Conservation (phyloP, 2,329 filamentous ascomycete species). For the Colletotrichum neosansevieriae region DNA sequence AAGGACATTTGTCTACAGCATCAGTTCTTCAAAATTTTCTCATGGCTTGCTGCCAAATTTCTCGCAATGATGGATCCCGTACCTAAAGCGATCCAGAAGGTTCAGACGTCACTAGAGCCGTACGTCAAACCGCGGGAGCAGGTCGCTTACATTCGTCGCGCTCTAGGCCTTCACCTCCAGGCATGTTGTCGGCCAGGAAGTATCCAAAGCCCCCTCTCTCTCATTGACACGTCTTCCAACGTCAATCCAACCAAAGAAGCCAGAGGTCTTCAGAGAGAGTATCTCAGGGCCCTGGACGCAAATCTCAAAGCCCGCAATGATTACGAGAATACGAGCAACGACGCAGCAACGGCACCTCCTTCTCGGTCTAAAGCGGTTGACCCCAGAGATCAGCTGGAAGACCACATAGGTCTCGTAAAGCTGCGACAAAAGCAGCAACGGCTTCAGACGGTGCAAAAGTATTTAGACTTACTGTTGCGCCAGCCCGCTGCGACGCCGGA, state of each 20-base stretch:
- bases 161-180: constrained; percentile 66
- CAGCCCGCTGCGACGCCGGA: constrained; percentile 64
- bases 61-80: constrained; percentile 44
- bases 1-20: background rate
- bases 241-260: constrained; percentile 53
- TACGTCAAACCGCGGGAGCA: constrained; percentile 70
- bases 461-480: constrained; percentile 62
- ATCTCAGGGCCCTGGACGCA: constrained; percentile 64
- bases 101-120: constrained; percentile 61
- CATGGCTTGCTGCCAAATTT: background rate
- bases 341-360: constrained; percentile 40
- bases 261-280: constrained; percentile 65
- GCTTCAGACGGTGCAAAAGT: constrained; percentile 62
- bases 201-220: constrained; percentile 59
- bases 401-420: constrained; percentile 64
- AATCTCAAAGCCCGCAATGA: constrained; percentile 65
- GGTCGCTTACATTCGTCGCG: constrained; percentile 65
- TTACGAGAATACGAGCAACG: constrained; percentile 52
- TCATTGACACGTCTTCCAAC: constrained; percentile 56
- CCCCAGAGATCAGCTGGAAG: constrained; percentile 53
- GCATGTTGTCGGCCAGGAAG: constrained; percentile 59
- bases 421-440: constrained; percentile 65
- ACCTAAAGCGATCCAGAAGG: constrained; percentile 51
- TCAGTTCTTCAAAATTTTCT: background rate
- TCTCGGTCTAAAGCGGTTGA: constrained; percentile 35